These are phyloP conservation scores for Thelonectria discophora DNA, from an alignment of 2,329 filamentous ascomycete genomes.

Conservation along the genomic window DNA sequence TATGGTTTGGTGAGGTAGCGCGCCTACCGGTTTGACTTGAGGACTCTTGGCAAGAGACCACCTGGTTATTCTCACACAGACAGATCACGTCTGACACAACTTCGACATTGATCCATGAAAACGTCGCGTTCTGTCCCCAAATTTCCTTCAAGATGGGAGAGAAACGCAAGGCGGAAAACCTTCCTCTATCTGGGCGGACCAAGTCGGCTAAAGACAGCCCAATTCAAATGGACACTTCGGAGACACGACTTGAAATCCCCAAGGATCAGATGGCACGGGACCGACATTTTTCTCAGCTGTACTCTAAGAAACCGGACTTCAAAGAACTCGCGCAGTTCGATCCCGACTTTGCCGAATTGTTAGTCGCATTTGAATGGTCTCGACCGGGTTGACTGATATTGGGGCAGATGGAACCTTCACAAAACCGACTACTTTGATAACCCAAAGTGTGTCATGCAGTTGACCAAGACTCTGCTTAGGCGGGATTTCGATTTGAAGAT, in stretches of 20 bases:
- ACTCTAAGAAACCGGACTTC: slow-evolving; percentile 54
- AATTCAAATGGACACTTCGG: neutral
- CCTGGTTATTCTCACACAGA: no score
- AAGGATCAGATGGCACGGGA: slow-evolving; percentile 34
- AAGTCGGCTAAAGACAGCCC: neutral
- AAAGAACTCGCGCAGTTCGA: slow-evolving; percentile 53
- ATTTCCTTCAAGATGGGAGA: slow-evolving; percentile 28
- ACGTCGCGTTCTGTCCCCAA: no score
- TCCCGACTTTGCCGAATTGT: slow-evolving; percentile 54
- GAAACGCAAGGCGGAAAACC: slow-evolving; percentile 32
- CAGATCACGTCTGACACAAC: no score
- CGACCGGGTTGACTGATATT: neutral
- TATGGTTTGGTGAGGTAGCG: no score
- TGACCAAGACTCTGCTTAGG: slow-evolving; percentile 82
- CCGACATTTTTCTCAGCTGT: slow-evolving; percentile 51
- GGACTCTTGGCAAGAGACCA: no score
- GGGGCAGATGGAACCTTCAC: slow-evolving; percentile 34
- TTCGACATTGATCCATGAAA: no score
- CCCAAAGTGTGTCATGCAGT: slow-evolving; percentile 77
- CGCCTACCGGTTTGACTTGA: no score
- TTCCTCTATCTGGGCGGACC: neutral
- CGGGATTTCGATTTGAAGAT: slow-evolving; percentile 78
- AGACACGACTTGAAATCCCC: neutral
- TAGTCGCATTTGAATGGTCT: slow-evolving; percentile 25
- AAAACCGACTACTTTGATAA: slow-evolving; percentile 72